These are phyloP conservation scores for Pulicaria dysenterica DNA, from an alignment of 129 eudicot species.

Conservation along the genomic window DNA sequence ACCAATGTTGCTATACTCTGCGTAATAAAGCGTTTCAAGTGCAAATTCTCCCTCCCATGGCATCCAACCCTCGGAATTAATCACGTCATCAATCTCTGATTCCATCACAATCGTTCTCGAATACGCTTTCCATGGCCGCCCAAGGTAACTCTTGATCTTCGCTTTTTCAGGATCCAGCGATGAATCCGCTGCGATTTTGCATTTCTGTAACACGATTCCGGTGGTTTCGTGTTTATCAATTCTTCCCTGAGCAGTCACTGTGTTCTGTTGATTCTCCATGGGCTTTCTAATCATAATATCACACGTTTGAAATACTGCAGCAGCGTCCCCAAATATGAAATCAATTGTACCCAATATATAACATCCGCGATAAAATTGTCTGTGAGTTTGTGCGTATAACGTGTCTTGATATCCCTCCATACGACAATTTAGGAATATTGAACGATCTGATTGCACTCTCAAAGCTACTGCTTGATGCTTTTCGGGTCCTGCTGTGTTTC, in stretches of 20 bases:
- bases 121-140: conserved; percentile 75
- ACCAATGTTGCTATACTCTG: conserved; percentile 63
- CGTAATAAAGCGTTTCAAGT: conserved; percentile 54
- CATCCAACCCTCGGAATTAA: conserved; percentile 67
- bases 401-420: conserved; percentile 79
- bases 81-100: conserved; percentile 50
- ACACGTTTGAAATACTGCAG: conserved; percentile 71
- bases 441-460: conserved; percentile 63
- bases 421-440: conserved; percentile 70
- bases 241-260: conserved; percentile 73
- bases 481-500: conserved; percentile 83
- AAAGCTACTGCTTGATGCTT: conserved; percentile 85
- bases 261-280: conserved; percentile 61
- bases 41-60: conserved; percentile 53
- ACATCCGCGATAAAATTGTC: conserved; percentile 74
- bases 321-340: conserved; percentile 80
- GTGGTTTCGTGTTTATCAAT: conserved; percentile 61
- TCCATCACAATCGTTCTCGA: conserved; percentile 73
- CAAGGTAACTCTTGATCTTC: conserved; percentile 54
- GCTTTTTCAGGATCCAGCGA: conserved; percentile 37
- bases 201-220: conserved; percentile 66
- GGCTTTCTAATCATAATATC: conserved; percentile 58
- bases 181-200: conserved; percentile 51
- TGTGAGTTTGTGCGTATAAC: conserved; percentile 65
- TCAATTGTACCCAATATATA: conserved; percentile 67